Percentiles rank a stretch among this genome's conserved stretches.
Evolutionary conservation across 1,284 basidiomycete species (phyloP).

Genomic region (Rugosomyces carneus): DNA sequence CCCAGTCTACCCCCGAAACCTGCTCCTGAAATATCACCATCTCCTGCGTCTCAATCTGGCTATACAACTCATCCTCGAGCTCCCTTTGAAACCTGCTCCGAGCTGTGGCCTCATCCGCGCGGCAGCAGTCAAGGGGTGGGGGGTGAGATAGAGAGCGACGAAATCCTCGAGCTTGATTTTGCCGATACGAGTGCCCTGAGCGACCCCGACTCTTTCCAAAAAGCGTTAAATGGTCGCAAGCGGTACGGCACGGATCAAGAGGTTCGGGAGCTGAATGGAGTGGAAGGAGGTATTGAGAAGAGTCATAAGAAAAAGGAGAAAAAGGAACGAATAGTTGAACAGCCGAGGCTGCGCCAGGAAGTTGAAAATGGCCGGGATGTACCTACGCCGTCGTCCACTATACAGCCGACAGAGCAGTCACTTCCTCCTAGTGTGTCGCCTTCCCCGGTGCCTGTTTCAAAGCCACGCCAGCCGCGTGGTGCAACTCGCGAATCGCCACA

Average conservation of each 20-base stretch:
- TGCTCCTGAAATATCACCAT: not conserved
- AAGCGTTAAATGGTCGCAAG: slow-evolving; percentile 15
- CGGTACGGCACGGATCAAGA: slow-evolving; percentile 6
- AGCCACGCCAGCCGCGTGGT: not conserved
- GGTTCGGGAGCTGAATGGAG: not conserved
- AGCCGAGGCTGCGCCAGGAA: no score
- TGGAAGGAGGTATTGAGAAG: slow-evolving; percentile 13
- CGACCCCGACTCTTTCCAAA: slow-evolving; percentile 48
- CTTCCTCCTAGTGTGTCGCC: slow-evolving; percentile 16
- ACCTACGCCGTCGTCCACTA: slow-evolving; percentile 7
- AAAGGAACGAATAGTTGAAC: slow-evolving; percentile 37
- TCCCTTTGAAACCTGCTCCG: slow-evolving; percentile 54
- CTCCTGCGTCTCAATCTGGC: not conserved
- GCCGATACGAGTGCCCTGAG: slow-evolving; percentile 62
- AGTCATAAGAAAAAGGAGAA: slow-evolving; percentile 26
- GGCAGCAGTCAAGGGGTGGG: slow-evolving; percentile 22
- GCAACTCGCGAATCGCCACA: not conserved
- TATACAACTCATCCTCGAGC: slow-evolving; percentile 31
- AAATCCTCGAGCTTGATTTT: slow-evolving; percentile 67
- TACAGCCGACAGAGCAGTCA: no score
- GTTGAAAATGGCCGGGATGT: no score
- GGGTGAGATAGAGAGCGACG: slow-evolving; percentile 25
- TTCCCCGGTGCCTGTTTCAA: slow-evolving; percentile 7
- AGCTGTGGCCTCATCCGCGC: slow-evolving; percentile 61
- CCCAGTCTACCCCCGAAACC: not conserved